These are phyloP conservation scores for Kwoniella shivajii DNA, from an alignment of 1,284 basidiomycete genomes.

Conservation along the genomic window DNA sequence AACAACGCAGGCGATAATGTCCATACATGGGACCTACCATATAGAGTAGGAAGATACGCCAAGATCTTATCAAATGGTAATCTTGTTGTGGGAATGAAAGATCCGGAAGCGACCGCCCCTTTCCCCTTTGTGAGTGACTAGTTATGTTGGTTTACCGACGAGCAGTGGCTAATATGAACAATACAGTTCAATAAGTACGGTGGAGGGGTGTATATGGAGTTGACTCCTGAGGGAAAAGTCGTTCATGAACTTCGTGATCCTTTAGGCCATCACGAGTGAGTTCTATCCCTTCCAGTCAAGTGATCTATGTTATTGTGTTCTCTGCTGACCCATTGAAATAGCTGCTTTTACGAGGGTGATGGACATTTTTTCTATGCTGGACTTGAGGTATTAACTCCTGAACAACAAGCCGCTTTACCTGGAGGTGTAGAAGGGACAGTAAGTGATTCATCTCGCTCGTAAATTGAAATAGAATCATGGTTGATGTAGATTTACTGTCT, in stretches of 20 bases:
- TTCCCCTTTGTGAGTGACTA: constrained; percentile 21
- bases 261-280: constrained; percentile 27
- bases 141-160: neutral
- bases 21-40: constrained; percentile 23
- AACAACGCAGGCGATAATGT: constrained; percentile 23
- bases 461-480: neutral
- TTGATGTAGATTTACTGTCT: neutral
- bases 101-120: constrained; percentile 24
- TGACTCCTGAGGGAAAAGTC: constrained; percentile 17
- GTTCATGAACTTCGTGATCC: constrained; percentile 26
- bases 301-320: too few species aligned
- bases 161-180: neutral
- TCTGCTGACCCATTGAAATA: neutral
- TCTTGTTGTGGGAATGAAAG: constrained; percentile 26
- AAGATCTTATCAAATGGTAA: constrained; percentile 24
- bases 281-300: too few species aligned
- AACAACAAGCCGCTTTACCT: constrained; percentile 20
- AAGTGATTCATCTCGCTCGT: constrained; percentile 2
- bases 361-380: constrained; percentile 27
- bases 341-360: constrained; percentile 25
- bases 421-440: constrained; percentile 25
- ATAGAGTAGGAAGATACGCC: constrained; percentile 25
- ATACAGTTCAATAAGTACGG: constrained; percentile 30
- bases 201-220: constrained; percentile 25
- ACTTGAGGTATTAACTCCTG: constrained; percentile 17